These are phyloP conservation scores for Podila verticillata DNA, from an alignment of 192 early-diverging fungal species.

Conservation along the genomic window DNA sequence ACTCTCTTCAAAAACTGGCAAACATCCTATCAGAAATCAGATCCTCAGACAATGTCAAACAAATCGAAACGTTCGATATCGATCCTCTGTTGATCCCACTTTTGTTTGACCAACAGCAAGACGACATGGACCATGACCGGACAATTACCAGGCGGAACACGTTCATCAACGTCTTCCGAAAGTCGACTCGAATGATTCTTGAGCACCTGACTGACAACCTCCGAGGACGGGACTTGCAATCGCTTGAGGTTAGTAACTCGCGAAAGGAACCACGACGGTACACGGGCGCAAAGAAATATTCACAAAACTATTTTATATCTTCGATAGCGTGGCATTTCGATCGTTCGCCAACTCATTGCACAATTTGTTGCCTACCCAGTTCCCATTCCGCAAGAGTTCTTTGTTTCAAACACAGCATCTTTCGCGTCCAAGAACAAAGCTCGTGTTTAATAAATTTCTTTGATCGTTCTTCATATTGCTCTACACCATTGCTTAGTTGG, in stretches of 20 bases:
- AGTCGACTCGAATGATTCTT: constrained; percentile 15
- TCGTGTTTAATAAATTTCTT: not conserved
- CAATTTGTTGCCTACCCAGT: constrained; percentile 26
- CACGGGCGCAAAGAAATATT: not conserved
- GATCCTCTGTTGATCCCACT: constrained; percentile 42
- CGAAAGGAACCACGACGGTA: too few species aligned
- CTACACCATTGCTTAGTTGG: constrained; percentile 30
- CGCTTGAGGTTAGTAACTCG: too few species aligned
- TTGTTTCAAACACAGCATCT: constrained; percentile 7
- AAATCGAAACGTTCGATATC: constrained; percentile 37
- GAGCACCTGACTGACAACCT: not conserved
- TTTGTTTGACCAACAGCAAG: constrained; percentile 2
- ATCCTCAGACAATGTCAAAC: not conserved
- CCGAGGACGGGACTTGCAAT: not conserved
- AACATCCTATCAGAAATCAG: constrained; percentile 8
- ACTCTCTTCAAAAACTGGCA: constrained; percentile 22
- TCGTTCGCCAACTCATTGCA: constrained; percentile 13
- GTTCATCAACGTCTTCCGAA: constrained; percentile 19
- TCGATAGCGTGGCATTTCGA: constrained; percentile 24
- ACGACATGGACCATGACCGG: not conserved
- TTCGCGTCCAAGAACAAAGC: not conserved
- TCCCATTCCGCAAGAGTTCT: constrained; percentile 38
- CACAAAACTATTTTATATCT: not conserved
- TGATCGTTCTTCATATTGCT: not conserved
- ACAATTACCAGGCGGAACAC: not conserved